Base-by-base conservation (phyloP, 805 yeast genomes). In the Nakazawaea peltata region DNA sequence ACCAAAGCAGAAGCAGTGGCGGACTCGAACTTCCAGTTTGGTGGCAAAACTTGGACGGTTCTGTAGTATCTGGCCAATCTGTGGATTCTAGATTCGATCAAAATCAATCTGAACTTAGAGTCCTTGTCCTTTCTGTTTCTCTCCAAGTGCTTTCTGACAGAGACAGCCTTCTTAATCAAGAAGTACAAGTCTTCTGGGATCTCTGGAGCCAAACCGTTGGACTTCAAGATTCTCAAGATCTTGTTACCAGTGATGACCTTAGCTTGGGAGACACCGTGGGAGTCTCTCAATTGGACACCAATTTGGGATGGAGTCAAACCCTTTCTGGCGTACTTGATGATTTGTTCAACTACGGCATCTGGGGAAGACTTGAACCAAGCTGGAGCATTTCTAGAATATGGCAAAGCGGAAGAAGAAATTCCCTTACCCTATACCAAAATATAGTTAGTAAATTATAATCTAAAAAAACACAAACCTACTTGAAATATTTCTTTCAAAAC, bases 51-150 rank as follows among this genome's bases (percentile, higher is more conserved):
- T 63, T 95, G 77, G 60, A 86, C 95, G 60, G 96, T 85, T 86
- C 96, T 90, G 96, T 92, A 92, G 94, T 92, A 92, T 78, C 99
- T 85, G 57, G 98, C 95, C 67, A 92, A 84, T 82, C 99, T 90
- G 95, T 92, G 99, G 77, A 92, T 92, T 87, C 99, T 88, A 52
- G 97, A 90, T 78, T 92, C 99, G 70, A 92, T 88, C 71, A 92
- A 82, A 92, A 92, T 92, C 65, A 92, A 86, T 82, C 99, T 86
- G 95, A 92, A 92, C 77, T 92, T 92, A 59, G 98, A 92, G 76
- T 92, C 99, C 81, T 92, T 90, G 77, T 92, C 99, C 82, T 92
- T 92, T 85, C 99, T 88, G 97, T 92, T 92, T 75, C 94, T 85
- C 77, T 92, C 99, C 67, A 92, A 82, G 75, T 92, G 99, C 85